Base-by-base conservation (phyloP, 495 filamentous ascomycete species). In the Talaromyces thailandensis region DNA sequence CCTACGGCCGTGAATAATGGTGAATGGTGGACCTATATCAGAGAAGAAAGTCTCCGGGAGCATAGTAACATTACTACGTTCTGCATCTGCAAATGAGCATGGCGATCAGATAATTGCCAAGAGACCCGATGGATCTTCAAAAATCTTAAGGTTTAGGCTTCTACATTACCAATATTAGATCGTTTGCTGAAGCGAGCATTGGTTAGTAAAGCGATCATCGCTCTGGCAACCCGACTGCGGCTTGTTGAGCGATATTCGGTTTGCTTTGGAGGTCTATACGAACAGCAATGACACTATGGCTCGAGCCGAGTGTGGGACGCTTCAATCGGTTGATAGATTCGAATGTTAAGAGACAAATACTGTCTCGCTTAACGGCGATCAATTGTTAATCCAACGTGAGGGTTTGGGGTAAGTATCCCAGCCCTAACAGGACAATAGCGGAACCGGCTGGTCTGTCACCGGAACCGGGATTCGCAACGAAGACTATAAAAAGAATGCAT, bases 131-230 rank as follows among this genome's bases (percentile, higher is more conserved):
- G 43, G n/a, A 18, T 4, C 9, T 45, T 48, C 21, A 18, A 9
- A 8, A 40, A 6, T n/a, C 14, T 53, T 53, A 53, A 24, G 6
- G 50, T 21, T 55, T 57, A 57, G 55, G 55, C 55, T 57, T 6
- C 55, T 5, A 11, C 18, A n/a, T 57, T 57, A 57, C 55, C 55
- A 57, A 57, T 32, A 32, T 26, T 57, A 56, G 55, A 57, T 18
- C 6, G 31, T 28, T n/a, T n/a, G n/a, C n/a, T n/a, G 26, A 28
- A 28, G 26, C 31, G 31, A 32, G 31, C 6, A 32, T 8, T 9
- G 6, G 3, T 40, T 40, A 4, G 14, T 4, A 2, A 40, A 40
- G 35, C 35, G 14, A 29, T 16, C 2, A 21, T 52, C 35, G 35
- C 7, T 37, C 9, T 9, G 8, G 4, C 11, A 37, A 37, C 4